Conservation (phyloP, 192 early-diverging fungal genomes). For the Diversispora eburnea region DNA sequence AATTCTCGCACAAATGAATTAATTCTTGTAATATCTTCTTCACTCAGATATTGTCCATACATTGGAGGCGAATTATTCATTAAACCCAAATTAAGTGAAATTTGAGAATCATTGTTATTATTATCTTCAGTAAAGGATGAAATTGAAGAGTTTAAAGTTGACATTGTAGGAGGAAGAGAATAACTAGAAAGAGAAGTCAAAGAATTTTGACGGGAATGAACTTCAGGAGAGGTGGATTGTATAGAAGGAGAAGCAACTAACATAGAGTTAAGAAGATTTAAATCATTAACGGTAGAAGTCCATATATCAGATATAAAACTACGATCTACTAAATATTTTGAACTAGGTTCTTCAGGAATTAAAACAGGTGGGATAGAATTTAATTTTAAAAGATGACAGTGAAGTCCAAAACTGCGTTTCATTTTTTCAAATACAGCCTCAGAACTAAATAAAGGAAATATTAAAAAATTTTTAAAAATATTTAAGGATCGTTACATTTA, state of each 20-base stretch:
- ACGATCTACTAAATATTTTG: background rate
- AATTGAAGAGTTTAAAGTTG: slow-evolving; percentile 36
- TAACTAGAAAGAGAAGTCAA: slow-evolving; percentile 29
- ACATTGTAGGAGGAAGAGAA: slow-evolving; percentile 34
- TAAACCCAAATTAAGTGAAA: slow-evolving; percentile 29
- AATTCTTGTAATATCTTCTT: slow-evolving; percentile 52
- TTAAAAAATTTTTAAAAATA: background rate
- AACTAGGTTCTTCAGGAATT: slow-evolving; percentile 24
- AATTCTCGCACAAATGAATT: slow-evolving; percentile 53
- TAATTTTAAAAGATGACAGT: slow-evolving; percentile 57
- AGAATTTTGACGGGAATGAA: slow-evolving; percentile 31
- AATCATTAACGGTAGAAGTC: slow-evolving; percentile 39
- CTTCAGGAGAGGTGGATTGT: slow-evolving; percentile 26
- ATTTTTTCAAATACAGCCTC: slow-evolving; percentile 57
- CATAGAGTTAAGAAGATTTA: slow-evolving; percentile 17
- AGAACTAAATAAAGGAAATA: slow-evolving; percentile 41
- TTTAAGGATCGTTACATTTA: background rate
- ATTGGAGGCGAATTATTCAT: slow-evolving; percentile 29
- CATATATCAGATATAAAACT: slow-evolving; percentile 40
- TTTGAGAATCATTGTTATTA: slow-evolving; percentile 35
- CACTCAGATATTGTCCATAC: slow-evolving; percentile 53
- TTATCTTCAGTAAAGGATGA: slow-evolving; percentile 32
- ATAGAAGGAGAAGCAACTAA: slow-evolving; percentile 21
- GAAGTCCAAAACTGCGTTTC: slow-evolving; percentile 62
- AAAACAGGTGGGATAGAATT: slow-evolving; percentile 47